A percentile compares a stretch with the other conserved stretches of the same genome.
These are phyloP conservation scores for Xerocomus potaroensis DNA, from an alignment of 768 basidiomycete genomes.

Conservation along the genomic window DNA sequence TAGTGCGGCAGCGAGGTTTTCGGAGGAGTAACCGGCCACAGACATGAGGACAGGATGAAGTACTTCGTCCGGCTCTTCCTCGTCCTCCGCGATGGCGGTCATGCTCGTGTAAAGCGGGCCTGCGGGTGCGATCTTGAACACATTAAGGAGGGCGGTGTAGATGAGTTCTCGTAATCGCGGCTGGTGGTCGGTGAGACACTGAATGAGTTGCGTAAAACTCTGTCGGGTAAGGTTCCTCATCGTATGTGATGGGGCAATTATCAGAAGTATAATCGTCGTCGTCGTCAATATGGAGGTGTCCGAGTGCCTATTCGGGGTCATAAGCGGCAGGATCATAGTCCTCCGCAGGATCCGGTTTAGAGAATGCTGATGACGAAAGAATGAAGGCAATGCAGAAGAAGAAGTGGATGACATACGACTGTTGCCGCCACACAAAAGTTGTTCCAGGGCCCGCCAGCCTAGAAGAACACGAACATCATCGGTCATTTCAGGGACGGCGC, in stretches of 20 bases:
- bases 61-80: slow-evolving; percentile 30
- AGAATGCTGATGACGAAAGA: not conserved
- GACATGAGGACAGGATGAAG: slow-evolving; percentile 34
- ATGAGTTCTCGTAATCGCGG: slow-evolving; percentile 40
- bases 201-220: slow-evolving; percentile 46
- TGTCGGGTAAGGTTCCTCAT: slow-evolving; percentile 25
- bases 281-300: slow-evolving; percentile 24
- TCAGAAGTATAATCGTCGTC: slow-evolving; percentile 29
- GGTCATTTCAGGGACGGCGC: slow-evolving; percentile 48
- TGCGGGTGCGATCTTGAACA: slow-evolving; percentile 53
- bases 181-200: slow-evolving; percentile 38
- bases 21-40: slow-evolving; percentile 46
- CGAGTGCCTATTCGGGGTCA: not conserved
- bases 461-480: slow-evolving; percentile 51
- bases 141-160: slow-evolving; percentile 38
- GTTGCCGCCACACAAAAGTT: slow-evolving; percentile 51
- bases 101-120: slow-evolving; percentile 43
- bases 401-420: slow-evolving; percentile 30
- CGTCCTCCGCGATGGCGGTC: slow-evolving; percentile 34
- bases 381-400: slow-evolving; percentile 2
- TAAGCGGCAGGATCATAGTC: slow-evolving; percentile 11
- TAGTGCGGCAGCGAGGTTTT: slow-evolving; percentile 52
- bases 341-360: slow-evolving; percentile 16
- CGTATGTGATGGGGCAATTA: slow-evolving; percentile 17
- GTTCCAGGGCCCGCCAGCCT: slow-evolving; percentile 50